Evolutionary conservation across 2,329 filamentous ascomycete genomes (phyloP), one percentile per base, ranked within the genome.

Genomic region (Alternaria angustiovoidea): DNA sequence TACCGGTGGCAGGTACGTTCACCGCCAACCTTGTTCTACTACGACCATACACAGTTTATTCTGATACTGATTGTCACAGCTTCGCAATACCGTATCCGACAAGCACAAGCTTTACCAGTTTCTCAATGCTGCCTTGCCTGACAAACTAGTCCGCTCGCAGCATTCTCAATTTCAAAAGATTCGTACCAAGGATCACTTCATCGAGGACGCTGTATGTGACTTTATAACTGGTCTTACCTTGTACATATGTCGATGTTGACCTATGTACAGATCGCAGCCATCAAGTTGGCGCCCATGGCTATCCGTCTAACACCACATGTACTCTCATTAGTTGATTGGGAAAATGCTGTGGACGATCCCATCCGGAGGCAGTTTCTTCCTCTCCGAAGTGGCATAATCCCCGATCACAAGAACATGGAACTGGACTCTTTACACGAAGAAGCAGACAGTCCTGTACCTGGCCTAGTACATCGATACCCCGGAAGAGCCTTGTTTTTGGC

Each of bases 401-500:
- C 81, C 0, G 85, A 89, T 62, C 87, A 89, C 65, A 83, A 84
- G 0, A 80, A 81, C 53, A 67, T 86, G n/a, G 78, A 76, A 0
- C 69, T 88, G 4, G 88, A 89, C 70, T 87, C 87, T 0, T 75
- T 89, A n/a, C 79, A 86, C 44, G 87, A 90, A 77, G 78, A 79
- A 28, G 75, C 77, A 4, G 86, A 89, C 65, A 85, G 82, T 7
- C 85, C 85, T 0, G 85, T 88, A 2, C 77, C 81, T 16, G 86
- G 86, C 0, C 73, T 89, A 3, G 86, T 89, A 2, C 87, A 89
- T 71, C 81, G 87, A n/a, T 90, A 90, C 70, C 83, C 83, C 0
- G 86, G 89, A 60, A 88, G 87, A 72, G 87, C 84, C 2, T 74
- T 90, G 6, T 88, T 90, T 55, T 76, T 89, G 57, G 87, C 86